Base-by-base conservation (phyloP, 1,284 basidiomycete species). In the Ustilago hordei region DNA sequence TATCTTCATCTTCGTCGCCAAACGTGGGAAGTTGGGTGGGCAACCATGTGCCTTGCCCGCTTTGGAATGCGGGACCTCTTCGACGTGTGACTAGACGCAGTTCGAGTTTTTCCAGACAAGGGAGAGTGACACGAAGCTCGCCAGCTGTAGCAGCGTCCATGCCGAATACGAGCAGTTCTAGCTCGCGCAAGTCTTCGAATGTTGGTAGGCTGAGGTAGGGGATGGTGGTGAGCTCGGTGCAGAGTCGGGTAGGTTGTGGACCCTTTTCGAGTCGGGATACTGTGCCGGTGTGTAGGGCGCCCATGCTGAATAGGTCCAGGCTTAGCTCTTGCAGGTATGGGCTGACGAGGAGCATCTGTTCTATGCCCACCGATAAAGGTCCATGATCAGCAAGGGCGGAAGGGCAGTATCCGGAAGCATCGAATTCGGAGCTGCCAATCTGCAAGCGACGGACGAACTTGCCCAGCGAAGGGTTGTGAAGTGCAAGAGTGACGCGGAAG, bases 401-500 rank as follows among this genome's bases (percentile, higher is more conserved):
- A 13, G 81, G 75, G 9, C 81, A 67, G 64, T 81, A 83, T 8
- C 81, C 81, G 0, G 69, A 61, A 0, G 35, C 35, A 48, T 83
- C 81, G 60, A 81, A 82, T 17, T 70, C 67, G 8, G 69, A 67
- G 9, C 57, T 62, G 2, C 75, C 79, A n/a, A 81, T 73, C 39
- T 69, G 64, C 4, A 81, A 68, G 11, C 43, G 58, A 0, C 67
- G 53, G 0, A 81, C 73, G 31, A 45, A 55, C 31, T 36, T 64
- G n/a, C 79, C 80, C 0, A 81, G 55, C 7, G 58, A n/a, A 2
- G 79, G 79, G 47, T 81, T 81, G 62, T 79, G 78, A n/a, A 81
- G 58, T 1, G 78, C 78, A 0, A 81, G 58, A 0, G 79, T 79
- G 32, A 74, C 59, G 4, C 75, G 67, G 31, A 79, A 73, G 9